phyloP scores from a whole-genome alignment of 139 green algal genomes.

The Chlorella sp. region DNA sequence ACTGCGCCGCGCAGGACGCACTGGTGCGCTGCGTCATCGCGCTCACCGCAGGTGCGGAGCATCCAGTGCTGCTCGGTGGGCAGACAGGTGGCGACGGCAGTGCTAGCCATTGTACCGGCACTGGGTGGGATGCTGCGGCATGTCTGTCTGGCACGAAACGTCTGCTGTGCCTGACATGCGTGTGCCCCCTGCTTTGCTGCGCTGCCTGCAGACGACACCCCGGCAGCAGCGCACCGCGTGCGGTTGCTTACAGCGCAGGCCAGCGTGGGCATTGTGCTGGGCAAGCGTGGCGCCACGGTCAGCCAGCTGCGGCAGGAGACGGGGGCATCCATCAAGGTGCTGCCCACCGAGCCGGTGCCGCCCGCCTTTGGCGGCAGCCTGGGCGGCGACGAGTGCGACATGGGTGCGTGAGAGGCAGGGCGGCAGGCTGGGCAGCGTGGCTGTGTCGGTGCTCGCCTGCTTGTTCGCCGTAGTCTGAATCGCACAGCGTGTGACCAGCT shows the following conservation, averaged over 20 bases:
- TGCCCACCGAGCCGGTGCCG: conserved; percentile 6
- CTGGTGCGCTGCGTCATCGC: conserved; percentile 46
- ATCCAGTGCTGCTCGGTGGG: no score
- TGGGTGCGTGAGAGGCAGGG: background rate
- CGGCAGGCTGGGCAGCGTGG: no score
- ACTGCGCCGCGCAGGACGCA: conserved; percentile 54
- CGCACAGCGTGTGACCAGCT: background rate
- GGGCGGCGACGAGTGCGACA: conserved; percentile 5
- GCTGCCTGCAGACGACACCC: conserved; percentile 5
- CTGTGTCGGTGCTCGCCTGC: background rate
- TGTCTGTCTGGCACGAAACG: background rate
- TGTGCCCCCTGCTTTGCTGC: background rate
- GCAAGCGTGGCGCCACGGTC: conserved; percentile 43
- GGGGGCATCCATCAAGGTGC: conserved; percentile 43
- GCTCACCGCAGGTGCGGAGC: conserved; percentile 11
- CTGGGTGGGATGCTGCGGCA: no score
- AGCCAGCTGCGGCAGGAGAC: conserved; percentile 46
- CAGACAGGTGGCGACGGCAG: no score
- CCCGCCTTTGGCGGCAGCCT: conserved; percentile 14
- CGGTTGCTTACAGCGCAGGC: conserved; percentile 33
- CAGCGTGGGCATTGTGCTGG: conserved; percentile 40
- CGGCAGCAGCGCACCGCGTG: conserved; percentile 18
- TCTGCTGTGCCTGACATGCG: background rate
- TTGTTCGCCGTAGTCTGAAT: background rate
- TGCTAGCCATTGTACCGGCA: no score